Evolutionary conservation across 129 eudicot species (phyloP).

Genomic region (Tagetes erecta): DNA sequence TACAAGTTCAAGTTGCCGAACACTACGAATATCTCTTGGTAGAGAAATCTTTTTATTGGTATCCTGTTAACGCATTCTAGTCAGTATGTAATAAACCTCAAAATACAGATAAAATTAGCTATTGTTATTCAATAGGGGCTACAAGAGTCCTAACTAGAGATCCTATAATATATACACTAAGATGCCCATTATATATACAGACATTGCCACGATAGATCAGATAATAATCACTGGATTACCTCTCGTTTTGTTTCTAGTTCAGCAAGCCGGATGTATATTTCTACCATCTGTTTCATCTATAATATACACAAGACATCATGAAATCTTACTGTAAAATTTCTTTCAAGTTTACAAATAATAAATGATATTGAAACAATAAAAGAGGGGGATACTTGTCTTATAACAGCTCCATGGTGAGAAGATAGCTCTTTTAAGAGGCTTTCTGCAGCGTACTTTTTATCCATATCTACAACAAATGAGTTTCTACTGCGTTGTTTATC

Average conservation of each 20-base stretch:
- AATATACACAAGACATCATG: slow-evolving; percentile 22
- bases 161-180: not conserved
- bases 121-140: not conserved
- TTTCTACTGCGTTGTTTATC: slow-evolving; percentile 95
- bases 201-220: slow-evolving; percentile 3
- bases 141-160: not conserved
- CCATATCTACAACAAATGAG: slow-evolving; percentile 95
- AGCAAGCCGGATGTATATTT: slow-evolving; percentile 92
- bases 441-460: slow-evolving; percentile 95
- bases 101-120: not conserved
- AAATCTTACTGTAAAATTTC: not conserved
- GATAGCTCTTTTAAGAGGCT: slow-evolving; percentile 76
- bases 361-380: not conserved
- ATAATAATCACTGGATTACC: slow-evolving; percentile 39
- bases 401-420: slow-evolving; percentile 68
- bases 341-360: not conserved
- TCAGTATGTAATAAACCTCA: slow-evolving; percentile 20
- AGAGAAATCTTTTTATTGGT: slow-evolving; percentile 72
- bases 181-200: not conserved
- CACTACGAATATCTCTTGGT: slow-evolving; percentile 94
- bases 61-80: slow-evolving; percentile 53
- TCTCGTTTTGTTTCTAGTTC: slow-evolving; percentile 93
- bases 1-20: slow-evolving; percentile 89
- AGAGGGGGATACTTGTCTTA: slow-evolving; percentile 61
- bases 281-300: slow-evolving; percentile 96